Conservation (phyloP, 2,329 filamentous ascomycete species). For the Talaromyces albobiverticillius region DNA sequence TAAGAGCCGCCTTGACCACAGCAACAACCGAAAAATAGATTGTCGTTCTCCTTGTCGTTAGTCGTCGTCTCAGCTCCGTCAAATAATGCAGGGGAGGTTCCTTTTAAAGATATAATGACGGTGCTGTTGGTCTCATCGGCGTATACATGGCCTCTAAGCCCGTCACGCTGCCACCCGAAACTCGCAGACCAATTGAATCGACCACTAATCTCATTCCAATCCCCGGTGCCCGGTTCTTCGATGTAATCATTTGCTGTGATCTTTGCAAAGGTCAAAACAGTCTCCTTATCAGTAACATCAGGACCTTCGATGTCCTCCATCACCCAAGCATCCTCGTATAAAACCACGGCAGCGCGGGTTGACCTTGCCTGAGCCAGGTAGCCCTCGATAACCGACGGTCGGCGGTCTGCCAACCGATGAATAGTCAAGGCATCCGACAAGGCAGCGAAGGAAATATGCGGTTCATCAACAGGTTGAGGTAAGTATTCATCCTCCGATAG, state of each 20-base stretch:
- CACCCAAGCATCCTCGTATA: conserved; percentile 76
- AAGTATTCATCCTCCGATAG: conserved; percentile 39
- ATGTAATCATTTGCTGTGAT: conserved; percentile 93
- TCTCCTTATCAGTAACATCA: conserved; percentile 80
- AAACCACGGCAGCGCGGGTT: conserved; percentile 63
- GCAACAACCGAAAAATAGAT: conserved; percentile 96
- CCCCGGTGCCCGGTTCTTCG: conserved; percentile 63
- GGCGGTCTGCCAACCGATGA: conserved; percentile 75
- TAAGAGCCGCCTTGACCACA: conserved; percentile 90
- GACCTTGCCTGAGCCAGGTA: conserved; percentile 71
- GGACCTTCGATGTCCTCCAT: conserved; percentile 75
- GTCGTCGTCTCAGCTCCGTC: conserved; percentile 96
- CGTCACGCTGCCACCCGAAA: conserved; percentile 91
- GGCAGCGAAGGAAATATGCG: conserved; percentile 55
- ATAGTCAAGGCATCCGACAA: conserved; percentile 65
- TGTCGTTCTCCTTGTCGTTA: conserved; percentile 97
- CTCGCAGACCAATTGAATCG: conserved; percentile 82
- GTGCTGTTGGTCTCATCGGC: conserved; percentile 82
- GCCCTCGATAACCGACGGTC: conserved; percentile 71
- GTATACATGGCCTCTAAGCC: conserved; percentile 88
- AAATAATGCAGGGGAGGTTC: conserved; percentile 84
- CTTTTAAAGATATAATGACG: conserved; percentile 88
- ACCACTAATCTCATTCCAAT: conserved; percentile 79
- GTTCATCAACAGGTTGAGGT: conserved; percentile 45
- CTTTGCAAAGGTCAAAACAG: conserved; percentile 76